Base-by-base conservation (phyloP, 164 flowering plant genomes). In the Saururus chinensis region DNA sequence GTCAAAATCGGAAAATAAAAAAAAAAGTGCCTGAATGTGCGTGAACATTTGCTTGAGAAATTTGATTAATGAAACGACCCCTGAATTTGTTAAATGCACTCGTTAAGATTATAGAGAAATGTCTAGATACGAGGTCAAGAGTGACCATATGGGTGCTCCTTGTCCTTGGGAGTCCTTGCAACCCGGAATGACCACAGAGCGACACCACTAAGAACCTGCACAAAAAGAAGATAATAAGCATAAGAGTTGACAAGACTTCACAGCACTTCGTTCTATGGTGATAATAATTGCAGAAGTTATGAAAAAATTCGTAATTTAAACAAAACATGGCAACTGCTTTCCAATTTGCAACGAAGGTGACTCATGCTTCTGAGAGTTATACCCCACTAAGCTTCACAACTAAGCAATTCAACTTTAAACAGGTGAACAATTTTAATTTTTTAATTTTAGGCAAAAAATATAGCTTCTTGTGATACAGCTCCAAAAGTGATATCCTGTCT, bases 101-200 rank as follows among this genome's bases (percentile, higher is more conserved):
- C 49, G 17, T 49, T 21, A 37, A 69, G 56, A 75, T 63, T 54
- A 69, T 53, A 61, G 66, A 77, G 79, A 60, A 79, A 70, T n/a
- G 63, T 23, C 78, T 68, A 75, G 72, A 78, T 74, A 80, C 79
- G 76, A 67, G n/a, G 72, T 80, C 73, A 84, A 78, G 65, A 75
- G 77, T 76, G 75, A 95, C 97, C 99, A 84, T 95, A 95, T 76
- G 99, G 97, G 58, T 95, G 99, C 71, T 95, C 96, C 76, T 85
- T 80, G 81, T 95, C 99, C 79, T 83, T 95, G 19, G 99, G 99
- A 73, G 82, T 78, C 70, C 80, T 83, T 57, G 82, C 92, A 74
- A 80, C 93, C 76, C 76, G 82, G 75, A 66, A 91, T 57, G 99
- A 95, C 82, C 69, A 75, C 67, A 87, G 73, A 62, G 97, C 97